Evolutionary conservation across 2,329 filamentous ascomycete genomes (phyloP), one percentile per base, ranked within the genome.

Genomic region (Septoria linicola): DNA sequence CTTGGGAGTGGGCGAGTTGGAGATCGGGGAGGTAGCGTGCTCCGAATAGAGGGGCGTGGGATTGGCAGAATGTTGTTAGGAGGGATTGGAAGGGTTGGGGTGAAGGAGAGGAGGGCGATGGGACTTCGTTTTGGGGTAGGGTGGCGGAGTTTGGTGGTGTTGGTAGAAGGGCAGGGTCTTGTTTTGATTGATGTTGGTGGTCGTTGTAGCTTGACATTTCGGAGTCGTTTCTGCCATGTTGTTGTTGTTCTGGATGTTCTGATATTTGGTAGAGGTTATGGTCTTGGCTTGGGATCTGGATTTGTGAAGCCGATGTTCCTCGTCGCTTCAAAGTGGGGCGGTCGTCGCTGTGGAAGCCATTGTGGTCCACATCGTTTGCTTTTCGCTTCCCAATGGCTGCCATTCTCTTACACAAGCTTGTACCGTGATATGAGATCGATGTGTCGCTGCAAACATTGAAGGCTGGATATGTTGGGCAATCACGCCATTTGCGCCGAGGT

Each of bases 301-400:
- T n/a, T 39, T 36, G 32, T 16, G 43, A 31, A 5, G 34, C 34
- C 14, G 43, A 30, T 8, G 43, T 47, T 2, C 34, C 43, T 40
- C 43, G 43, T 27, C 43, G 43, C 43, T 47, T 47, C 10, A 47
- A 36, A 8, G 34, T 47, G 34, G 34, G 34, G 27, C 43, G 35
- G 34, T 47, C 43, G 34, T 47, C n/a, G 32, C 8, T 20, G 23
- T 47, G 27, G 43, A 47, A 36, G 34, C 34, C 43, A 31, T 47
- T 39, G 43, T 20, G 21, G 23, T 14, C n/a, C 25, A 30, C 23
- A 25, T 47, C 43, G 35, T 39, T 35, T n/a, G 43, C 34, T 40
- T 47, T 47, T n/a, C 43, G 35, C 21, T 47, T 47, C 8, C 34
- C 35, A 27, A 19, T 40, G 8, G 25, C 23, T 14, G 43, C 23